Base-by-base conservation (phyloP, 208 protist species). In the Leishmania turanica region DNA sequence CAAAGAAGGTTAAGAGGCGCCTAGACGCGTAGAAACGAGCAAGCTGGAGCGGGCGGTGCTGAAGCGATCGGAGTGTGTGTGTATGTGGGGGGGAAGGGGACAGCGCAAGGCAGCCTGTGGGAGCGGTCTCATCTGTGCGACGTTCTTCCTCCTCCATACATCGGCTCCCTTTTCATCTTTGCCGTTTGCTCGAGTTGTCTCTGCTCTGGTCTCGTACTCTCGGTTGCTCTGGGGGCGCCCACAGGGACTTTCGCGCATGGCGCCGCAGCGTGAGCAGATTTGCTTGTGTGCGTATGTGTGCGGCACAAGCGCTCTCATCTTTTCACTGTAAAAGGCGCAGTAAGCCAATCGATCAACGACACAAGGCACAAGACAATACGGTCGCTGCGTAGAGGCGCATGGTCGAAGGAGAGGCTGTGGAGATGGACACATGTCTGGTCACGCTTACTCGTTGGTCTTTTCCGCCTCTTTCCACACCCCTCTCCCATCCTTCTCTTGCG, bases 121-220 rank as follows among this genome's bases (percentile, higher is more conserved):
- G 45, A 31, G 7, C 45, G 45, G 31, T 8, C 47, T 73, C 40
- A 34, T 53, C 21, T 8, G 27, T 8, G 45, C 11, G 6, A 9
- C 42, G 2, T 8, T 62, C 15, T 34, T 69, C 40, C 51, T 79
- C 70, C 45, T 54, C 2, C 84, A n/a, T 84, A 34, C 58, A 34
- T 80, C 31, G 82, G 64, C 45, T 68, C 75, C 53, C 66, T 40
- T 53, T 82, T 68, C 40, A 34, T 56, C 40, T 47, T 34, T 27
- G 37, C 27, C 2, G 37, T n/a, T 27, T 51, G 31, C 40, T 76
- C 34, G 8, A 9, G 73, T 51, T 53, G 47, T 31, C 76, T 69
- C 42, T 71, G 24, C 8, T 37, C 27, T 53, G 27, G 47, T 37
- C 42, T 73, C 51, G 45, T 54, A 34, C 24, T 37, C 27, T 73